Conservation (phyloP, 345 rosid genomes). For the Physaria fendleri region DNA sequence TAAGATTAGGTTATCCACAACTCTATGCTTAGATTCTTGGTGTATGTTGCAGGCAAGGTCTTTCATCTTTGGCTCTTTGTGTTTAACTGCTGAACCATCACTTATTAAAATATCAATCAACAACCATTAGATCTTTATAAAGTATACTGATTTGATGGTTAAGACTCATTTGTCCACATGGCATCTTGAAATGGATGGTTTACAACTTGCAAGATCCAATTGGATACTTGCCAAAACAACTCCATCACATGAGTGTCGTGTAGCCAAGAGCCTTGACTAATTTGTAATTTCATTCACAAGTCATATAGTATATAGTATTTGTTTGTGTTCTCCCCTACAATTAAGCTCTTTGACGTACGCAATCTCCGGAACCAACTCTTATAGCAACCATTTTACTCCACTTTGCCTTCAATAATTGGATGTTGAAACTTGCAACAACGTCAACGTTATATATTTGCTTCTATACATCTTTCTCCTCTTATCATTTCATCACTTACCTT, state of each 20-base stretch:
- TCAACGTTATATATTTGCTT: background rate
- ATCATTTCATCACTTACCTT: constrained; percentile 5
- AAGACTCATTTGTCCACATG: background rate
- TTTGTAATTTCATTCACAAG: background rate
- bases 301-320: constrained; percentile 9
- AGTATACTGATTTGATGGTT: background rate
- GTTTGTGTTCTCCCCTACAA: constrained; percentile 18
- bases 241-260: constrained; percentile 19
- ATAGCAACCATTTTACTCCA: constrained; percentile 29
- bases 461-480: background rate
- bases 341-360: constrained; percentile 31
- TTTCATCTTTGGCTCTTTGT: background rate
- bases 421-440: constrained; percentile 13
- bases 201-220: constrained; percentile 20
- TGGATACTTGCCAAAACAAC: constrained; percentile 18
- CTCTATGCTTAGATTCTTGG: constrained; percentile 4
- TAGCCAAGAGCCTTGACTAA: constrained; percentile 22
- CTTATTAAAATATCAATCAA: background rate
- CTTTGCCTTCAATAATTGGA: constrained; percentile 28
- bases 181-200: constrained; percentile 10
- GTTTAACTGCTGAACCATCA: constrained; percentile 1
- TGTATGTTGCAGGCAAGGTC: constrained; percentile 9
- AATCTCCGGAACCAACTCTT: constrained; percentile 44
- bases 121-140: background rate
- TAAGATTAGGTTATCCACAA: background rate